These are phyloP conservation scores for Dissoconium aciculare DNA, from an alignment of 2,329 filamentous ascomycete genomes.

Conservation along the genomic window DNA sequence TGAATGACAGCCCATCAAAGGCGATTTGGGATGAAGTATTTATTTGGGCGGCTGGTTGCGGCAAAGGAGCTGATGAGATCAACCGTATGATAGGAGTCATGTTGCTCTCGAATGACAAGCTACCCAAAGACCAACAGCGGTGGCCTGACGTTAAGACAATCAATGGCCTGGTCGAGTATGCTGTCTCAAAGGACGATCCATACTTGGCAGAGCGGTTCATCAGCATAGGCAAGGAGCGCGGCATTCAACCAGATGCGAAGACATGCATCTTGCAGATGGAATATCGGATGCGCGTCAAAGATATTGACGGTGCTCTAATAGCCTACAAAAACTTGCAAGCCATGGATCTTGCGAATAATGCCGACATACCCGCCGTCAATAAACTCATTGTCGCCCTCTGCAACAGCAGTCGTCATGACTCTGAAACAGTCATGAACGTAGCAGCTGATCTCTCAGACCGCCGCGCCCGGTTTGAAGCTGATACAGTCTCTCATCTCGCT, in stretches of 20 bases:
- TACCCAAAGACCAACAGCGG: slow-evolving; percentile 28
- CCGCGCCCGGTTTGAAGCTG: slow-evolving; percentile 52
- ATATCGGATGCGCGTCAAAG: slow-evolving; percentile 56
- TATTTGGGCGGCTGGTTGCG: slow-evolving; percentile 59
- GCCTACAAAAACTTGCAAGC: slow-evolving; percentile 50
- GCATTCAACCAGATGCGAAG: slow-evolving; percentile 49
- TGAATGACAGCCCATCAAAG: slow-evolving; percentile 18
- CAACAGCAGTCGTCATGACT: slow-evolving; percentile 43
- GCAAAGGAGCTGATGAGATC: slow-evolving; percentile 57
- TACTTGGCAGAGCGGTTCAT: slow-evolving; percentile 62
- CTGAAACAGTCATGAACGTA: slow-evolving; percentile 57
- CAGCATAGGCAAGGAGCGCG: slow-evolving; percentile 48
- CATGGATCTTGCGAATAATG: slow-evolving; percentile 40
- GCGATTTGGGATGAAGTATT: slow-evolving; percentile 54
- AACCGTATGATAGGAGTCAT: slow-evolving; percentile 58
- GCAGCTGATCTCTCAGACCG: slow-evolving; percentile 58
- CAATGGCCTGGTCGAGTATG: slow-evolving; percentile 59
- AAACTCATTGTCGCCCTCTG: slow-evolving; percentile 57
- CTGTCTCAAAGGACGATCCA: slow-evolving; percentile 53
- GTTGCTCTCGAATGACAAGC: slow-evolving; percentile 23
- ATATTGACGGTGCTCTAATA: slow-evolving; percentile 53
- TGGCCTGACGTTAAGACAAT: slow-evolving; percentile 55
- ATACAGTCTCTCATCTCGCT: slow-evolving; percentile 60
- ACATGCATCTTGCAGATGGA: slow-evolving; percentile 64
- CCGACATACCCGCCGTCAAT: slow-evolving; percentile 53